Conservation (phyloP, 164 flowering plant genomes). For the Euptelea pleiosperma region DNA sequence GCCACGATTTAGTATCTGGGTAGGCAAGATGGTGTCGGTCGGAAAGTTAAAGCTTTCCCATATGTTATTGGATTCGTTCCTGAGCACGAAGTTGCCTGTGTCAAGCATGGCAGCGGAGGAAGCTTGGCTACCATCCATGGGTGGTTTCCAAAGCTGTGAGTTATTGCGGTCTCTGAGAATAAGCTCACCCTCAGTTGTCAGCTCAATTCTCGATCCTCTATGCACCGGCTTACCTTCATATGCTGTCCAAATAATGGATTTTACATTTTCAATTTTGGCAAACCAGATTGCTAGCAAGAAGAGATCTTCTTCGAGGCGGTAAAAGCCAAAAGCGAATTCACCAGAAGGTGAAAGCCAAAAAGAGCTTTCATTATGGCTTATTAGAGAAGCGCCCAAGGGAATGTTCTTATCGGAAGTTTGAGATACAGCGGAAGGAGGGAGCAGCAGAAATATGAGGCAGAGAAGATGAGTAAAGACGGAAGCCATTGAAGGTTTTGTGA, state of each 20-base stretch:
- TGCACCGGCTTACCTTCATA: slow-evolving; percentile 19
- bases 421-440: neutral
- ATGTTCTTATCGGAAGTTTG: slow-evolving; percentile 9
- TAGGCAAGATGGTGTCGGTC: slow-evolving; percentile 40
- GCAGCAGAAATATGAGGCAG: too few species aligned
- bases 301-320: neutral
- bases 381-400: slow-evolving; percentile 27
- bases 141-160: slow-evolving; percentile 15
- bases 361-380: slow-evolving; percentile 9
- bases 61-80: neutral
- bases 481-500: slow-evolving; percentile 5
- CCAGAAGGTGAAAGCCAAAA: slow-evolving; percentile 37
- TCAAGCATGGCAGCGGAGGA: slow-evolving; percentile 40
- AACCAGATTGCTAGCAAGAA: slow-evolving; percentile 41
- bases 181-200: slow-evolving; percentile 24
- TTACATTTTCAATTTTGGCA: slow-evolving; percentile 26
- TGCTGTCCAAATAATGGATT: slow-evolving; percentile 41
- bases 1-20: slow-evolving; percentile 16
- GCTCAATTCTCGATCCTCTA: slow-evolving; percentile 29
- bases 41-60: slow-evolving; percentile 40
- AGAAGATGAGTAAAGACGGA: neutral
- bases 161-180: slow-evolving; percentile 25
- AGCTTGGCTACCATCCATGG: neutral
- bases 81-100: slow-evolving; percentile 41
- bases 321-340: slow-evolving; percentile 42